Base-by-base conservation (phyloP, 441 rosid genomes). In the Brassica balearica region DNA sequence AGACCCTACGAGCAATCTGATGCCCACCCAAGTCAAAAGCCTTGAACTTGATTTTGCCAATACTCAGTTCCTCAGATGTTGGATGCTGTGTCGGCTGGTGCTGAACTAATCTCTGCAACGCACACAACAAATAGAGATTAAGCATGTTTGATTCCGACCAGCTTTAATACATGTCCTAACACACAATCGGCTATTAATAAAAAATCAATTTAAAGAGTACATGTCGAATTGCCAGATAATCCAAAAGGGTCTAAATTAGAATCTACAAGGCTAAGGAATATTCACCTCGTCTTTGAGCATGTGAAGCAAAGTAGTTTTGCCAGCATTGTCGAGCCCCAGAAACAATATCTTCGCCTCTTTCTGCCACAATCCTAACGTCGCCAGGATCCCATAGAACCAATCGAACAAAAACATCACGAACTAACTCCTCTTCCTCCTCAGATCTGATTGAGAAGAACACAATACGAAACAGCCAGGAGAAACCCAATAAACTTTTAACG, bases 21-120 rank as follows among this genome's bases (percentile, higher is more conserved):
- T 90, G 94, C 14, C 94, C 94, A 36, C 94, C 94, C 83, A 90
- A 85, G 78, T 91, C 92, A 85, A 91, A 89, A 20, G 96, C 96
- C 81, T 88, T 91, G 75, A 91, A 91, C 87, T 89, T 89, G 76
- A 91, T 91, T 74, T 84, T 83, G 59, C 93, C 93, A 75, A 89
- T 91, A 63, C 96, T 89, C 82, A 91, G 67, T 80, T 91, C 96
- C 71, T 91, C 93, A 3, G 93, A 91, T 5, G 96, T 88, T 0
- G 96, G 96, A 65, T 89, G 74, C 81, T 91, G 93, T 4, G 96
- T 91, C 1, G 93, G 96, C 80, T 91, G 92, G 60, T 91, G 96
- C 71, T 91, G 93, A 27, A 82, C 90, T 75, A 91, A 80, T 72
- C 96, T 89, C 96, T 89, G 88, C 73, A 68, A 68, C 64, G 76